Conservation (phyloP, 768 basidiomycete genomes). For the Lentinula sp. region DNA sequence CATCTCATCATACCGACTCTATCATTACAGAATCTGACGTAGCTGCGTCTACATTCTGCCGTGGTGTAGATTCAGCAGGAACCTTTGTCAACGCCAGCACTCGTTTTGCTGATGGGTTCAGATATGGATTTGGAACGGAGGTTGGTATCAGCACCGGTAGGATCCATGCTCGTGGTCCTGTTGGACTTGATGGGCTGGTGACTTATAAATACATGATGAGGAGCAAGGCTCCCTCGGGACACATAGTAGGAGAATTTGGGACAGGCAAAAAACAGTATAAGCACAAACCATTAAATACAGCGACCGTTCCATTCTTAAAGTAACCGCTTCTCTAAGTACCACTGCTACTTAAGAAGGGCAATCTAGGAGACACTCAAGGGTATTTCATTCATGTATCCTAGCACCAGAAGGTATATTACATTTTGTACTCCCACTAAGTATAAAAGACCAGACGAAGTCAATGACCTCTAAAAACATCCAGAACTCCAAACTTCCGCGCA, state of each 20-base stretch:
- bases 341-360: not conserved
- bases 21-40: conserved; percentile 80
- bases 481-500: not conserved
- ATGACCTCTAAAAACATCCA: too few relatives aligned
- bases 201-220: conserved; percentile 95
- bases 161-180: conserved; percentile 95
- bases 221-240: conserved; percentile 69
- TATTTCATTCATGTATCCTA: not conserved
- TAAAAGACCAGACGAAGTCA: too few relatives aligned
- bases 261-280: conserved; percentile 69
- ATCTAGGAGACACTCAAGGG: not conserved
- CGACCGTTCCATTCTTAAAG: conserved; percentile 39
- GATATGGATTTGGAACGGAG: conserved; percentile 96
- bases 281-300: conserved; percentile 44
- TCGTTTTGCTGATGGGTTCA: conserved; percentile 92
- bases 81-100: conserved; percentile 95
- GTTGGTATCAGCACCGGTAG: conserved; percentile 96
- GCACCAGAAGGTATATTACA: not conserved
- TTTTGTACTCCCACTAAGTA: not conserved
- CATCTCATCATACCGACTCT: conserved; percentile 91
- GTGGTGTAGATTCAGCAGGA: conserved; percentile 87
- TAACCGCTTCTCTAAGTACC: not conserved
- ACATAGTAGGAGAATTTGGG: conserved; percentile 86
- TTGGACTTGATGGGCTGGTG: conserved; percentile 88
- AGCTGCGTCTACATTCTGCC: conserved; percentile 68